These are phyloP conservation scores for Torrubiellomyces zombiae DNA, from an alignment of 2,329 filamentous ascomycete genomes.

Conservation along the genomic window DNA sequence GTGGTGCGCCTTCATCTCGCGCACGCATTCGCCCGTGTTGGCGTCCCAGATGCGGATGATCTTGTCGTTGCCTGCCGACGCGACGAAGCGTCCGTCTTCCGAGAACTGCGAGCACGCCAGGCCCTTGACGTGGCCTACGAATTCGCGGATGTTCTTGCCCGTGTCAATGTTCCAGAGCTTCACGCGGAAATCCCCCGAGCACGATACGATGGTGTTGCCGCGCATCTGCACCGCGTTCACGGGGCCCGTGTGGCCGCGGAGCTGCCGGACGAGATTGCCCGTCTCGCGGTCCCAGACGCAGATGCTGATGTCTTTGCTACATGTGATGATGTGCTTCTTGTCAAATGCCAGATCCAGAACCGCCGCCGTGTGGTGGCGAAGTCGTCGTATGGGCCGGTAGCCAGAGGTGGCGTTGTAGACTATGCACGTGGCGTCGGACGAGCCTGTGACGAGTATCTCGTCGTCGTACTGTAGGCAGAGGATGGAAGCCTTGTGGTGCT, in stretches of 20 bases:
- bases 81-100: constrained; percentile 83
- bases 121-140: constrained; percentile 77
- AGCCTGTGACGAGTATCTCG: constrained; percentile 83
- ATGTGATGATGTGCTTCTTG: constrained; percentile 82
- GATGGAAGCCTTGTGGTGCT: constrained; percentile 80
- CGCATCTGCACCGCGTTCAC: constrained; percentile 95
- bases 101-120: constrained; percentile 93
- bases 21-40: constrained; percentile 69
- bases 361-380: constrained; percentile 66
- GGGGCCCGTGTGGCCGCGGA: constrained; percentile 74
- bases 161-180: constrained; percentile 93
- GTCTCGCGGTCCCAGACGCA: constrained; percentile 86
- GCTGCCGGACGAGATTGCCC: constrained; percentile 56
- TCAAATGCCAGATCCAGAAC: constrained; percentile 92
- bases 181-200: constrained; percentile 81
- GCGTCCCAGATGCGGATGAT: constrained; percentile 94
- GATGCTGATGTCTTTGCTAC: constrained; percentile 88
- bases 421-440: constrained; percentile 81
- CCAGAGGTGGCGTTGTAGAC: constrained; percentile 70
- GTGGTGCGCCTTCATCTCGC: constrained; percentile 66
- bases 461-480: constrained; percentile 91
- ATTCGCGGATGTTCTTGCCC: constrained; percentile 78
- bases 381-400: constrained; percentile 64
- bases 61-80: constrained; percentile 89
- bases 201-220: constrained; percentile 82